These are phyloP conservation scores for Myrica gale DNA, from an alignment of 306 rosid species.

Conservation along the genomic window DNA sequence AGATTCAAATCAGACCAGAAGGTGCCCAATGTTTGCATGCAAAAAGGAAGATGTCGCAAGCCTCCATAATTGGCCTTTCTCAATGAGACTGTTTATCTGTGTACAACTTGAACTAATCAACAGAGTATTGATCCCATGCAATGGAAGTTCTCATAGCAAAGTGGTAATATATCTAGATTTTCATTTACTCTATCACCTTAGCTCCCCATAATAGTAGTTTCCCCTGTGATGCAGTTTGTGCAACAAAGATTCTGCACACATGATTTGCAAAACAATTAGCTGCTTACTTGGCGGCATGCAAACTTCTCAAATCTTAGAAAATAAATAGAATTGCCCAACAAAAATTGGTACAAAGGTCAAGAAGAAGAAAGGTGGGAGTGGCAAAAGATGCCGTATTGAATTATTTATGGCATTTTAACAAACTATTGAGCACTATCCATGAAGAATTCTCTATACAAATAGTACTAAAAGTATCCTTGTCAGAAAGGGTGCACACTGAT, in stretches of 20 bases:
- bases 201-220: slow-evolving; percentile 86
- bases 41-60: slow-evolving; percentile 73
- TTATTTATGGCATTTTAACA: background rate
- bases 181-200: slow-evolving; percentile 52
- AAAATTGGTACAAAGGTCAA: background rate
- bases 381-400: background rate
- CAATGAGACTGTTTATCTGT: slow-evolving; percentile 72
- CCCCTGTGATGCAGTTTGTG: slow-evolving; percentile 69
- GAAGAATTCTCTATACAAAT: background rate
- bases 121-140: slow-evolving; percentile 3
- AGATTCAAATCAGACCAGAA: slow-evolving; percentile 54
- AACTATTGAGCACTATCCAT: background rate
- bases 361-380: background rate
- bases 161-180: slow-evolving; percentile 7
- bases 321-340: background rate
- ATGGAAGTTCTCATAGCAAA: slow-evolving; percentile 9
- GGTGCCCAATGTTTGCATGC: slow-evolving; percentile 88
- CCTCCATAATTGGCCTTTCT: slow-evolving; percentile 89
- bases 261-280: slow-evolving; percentile 24
- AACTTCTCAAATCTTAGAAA: slow-evolving; percentile 15
- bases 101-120: slow-evolving; percentile 7
- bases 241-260: slow-evolving; percentile 56
- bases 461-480: background rate
- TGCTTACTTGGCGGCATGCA: slow-evolving; percentile 2
- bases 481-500: slow-evolving; percentile 22